Base-by-base conservation (phyloP, 2,329 filamentous ascomycete species). In the Talaromyces rugulosus region DNA sequence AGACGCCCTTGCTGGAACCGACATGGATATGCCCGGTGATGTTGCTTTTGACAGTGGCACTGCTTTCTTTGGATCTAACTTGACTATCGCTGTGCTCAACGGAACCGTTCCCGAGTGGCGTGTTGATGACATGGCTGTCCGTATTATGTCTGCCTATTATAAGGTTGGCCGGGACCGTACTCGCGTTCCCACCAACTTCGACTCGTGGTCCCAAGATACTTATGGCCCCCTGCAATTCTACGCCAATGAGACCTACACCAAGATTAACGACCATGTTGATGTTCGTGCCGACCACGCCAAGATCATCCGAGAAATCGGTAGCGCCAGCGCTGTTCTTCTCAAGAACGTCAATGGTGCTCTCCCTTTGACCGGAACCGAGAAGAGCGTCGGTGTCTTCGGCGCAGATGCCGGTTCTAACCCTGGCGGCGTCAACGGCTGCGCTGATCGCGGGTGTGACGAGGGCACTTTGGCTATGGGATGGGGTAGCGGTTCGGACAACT, bases 11-110 rank as follows among this genome's bases (percentile, higher is more conserved):
- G 84, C 85, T 28, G 91, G 91, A 31, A 73, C 94, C 64, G 90
- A 94, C 72, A 91, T 92, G 89, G 87, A 87, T 2, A 94, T 94
- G 89, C 89, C 89, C 0, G 91, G 91, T 62, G 94, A 97, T 72
- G 89, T 89, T 1, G 66, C 78, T 23, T 96, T 97, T 78, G 86
- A 89, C 74, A 86, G 84, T 4, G 90, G 90, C 6, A 75, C 77
- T 57, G 89, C 88, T 18, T 96, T 82, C 81, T 96, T 90, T 89
- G 94, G 94, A 9, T 80, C 87, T 31, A 98, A 98, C 76, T 76
- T 98, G 68, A 97, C 94, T 1, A 80, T 96, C 55, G 91, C 91
- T 1, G 87, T 97, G 5, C 77, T 96, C 68, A 97, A 98, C 71
- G 93, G 93, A 40, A 96, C 92, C 0, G 80, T 98, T 34, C 91